A percentile compares a stretch with the other conserved stretches of the same genome.
Evolutionary conservation across 2,329 filamentous ascomycete species (phyloP).

Genomic region (Diaporthe helianthi): DNA sequence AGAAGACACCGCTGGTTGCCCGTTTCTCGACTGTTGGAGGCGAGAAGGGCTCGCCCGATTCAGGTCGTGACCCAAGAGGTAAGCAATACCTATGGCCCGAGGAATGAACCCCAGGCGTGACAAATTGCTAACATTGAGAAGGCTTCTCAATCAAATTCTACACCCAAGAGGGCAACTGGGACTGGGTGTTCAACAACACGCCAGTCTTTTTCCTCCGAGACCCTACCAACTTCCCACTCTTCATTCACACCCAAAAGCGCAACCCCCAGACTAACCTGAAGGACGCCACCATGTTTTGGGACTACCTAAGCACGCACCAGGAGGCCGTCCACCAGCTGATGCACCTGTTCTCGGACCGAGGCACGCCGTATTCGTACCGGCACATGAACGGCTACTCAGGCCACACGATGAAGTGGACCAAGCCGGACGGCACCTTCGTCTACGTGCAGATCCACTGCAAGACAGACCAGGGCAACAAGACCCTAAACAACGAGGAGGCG

Average conservation of each 20-base stretch:
- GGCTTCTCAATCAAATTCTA: constrained; percentile 76
- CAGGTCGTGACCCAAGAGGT: constrained; percentile 77
- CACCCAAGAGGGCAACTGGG: constrained; percentile 78
- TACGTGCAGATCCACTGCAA: constrained; percentile 72
- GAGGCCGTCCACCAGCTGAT: constrained; percentile 71
- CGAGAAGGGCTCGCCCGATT: constrained; percentile 76
- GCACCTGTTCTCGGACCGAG: constrained; percentile 70
- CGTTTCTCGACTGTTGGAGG: constrained; percentile 80
- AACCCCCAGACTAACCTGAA: constrained; percentile 75
- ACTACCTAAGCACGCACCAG: constrained; percentile 63
- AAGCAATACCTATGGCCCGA: background rate
- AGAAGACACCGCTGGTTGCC: constrained; percentile 67
- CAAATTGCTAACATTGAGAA: background rate
- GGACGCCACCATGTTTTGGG: constrained; percentile 72
- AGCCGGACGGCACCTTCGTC: constrained; percentile 69
- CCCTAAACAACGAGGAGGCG: constrained; percentile 64
- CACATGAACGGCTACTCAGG: constrained; percentile 74
- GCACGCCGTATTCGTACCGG: constrained; percentile 69
- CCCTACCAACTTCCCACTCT: constrained; percentile 75
- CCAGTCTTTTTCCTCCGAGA: constrained; percentile 80
- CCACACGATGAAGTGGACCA: constrained; percentile 72
- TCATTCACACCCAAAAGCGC: constrained; percentile 81
- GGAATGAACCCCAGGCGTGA: no score
- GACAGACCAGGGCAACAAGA: constrained; percentile 68
- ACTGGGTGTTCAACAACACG: constrained; percentile 79